phyloP scores from a whole-genome alignment of 495 filamentous ascomycete genomes.

The Penicillium odoratum region DNA sequence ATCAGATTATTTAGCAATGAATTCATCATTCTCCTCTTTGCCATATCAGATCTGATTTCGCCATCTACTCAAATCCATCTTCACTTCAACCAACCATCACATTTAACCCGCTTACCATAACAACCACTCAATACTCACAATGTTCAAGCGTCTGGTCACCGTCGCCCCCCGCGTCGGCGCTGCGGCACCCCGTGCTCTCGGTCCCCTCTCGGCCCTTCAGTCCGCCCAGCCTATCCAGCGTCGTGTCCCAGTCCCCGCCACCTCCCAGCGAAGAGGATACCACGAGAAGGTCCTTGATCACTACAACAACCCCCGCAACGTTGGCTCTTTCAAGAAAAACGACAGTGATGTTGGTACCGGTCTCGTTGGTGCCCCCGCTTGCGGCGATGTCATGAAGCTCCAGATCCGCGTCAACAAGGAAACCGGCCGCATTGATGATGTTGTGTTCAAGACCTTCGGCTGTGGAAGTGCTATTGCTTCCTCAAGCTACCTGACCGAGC shows the following conservation, averaged over 20 bases:
- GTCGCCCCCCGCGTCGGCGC: constrained; percentile 50
- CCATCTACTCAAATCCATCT: constrained; percentile 2
- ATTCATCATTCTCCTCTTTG: constrained; percentile 28
- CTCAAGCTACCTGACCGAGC: constrained; percentile 85
- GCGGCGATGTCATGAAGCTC: constrained; percentile 98
- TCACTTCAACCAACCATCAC: background rate
- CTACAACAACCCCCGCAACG: constrained; percentile 90
- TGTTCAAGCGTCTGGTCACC: constrained; percentile 55
- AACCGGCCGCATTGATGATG: constrained; percentile 86
- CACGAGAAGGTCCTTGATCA: constrained; percentile 87
- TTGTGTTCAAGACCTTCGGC: constrained; percentile 98
- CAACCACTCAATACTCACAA: constrained; percentile 25
- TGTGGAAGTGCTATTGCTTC: constrained; percentile 95
- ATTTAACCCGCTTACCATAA: background rate
- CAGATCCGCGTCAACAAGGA: constrained; percentile 95
- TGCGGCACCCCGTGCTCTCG: constrained; percentile 46
- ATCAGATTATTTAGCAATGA: constrained; percentile 39
- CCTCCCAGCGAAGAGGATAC: constrained; percentile 48
- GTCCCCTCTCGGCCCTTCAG: constrained; percentile 35
- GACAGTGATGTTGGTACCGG: constrained; percentile 92
- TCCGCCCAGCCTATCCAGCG: constrained; percentile 36
- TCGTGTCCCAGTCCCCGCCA: constrained; percentile 27
- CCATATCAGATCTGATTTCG: constrained; percentile 29
- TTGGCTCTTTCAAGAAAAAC: constrained; percentile 86
- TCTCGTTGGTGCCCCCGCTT: constrained; percentile 85